A percentile compares a stretch with the other conserved stretches of the same genome.
These are phyloP conservation scores for Metschnikowia proteae DNA, from an alignment of 805 yeast genomes.

Conservation along the genomic window DNA sequence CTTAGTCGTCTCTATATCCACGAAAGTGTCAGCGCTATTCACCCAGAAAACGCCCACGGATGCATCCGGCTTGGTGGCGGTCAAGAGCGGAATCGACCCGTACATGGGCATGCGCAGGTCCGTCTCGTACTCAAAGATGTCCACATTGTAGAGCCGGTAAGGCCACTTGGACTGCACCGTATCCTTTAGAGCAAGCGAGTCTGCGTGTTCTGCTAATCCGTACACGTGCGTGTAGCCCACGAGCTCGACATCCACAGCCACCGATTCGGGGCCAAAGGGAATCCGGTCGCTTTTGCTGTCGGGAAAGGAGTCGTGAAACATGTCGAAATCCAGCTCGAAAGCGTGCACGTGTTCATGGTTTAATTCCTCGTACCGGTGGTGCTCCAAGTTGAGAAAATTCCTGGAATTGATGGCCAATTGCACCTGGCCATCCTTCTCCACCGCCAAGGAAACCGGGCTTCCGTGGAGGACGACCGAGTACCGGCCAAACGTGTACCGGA, in stretches of 20 bases:
- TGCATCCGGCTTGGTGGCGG: conserved; percentile 55
- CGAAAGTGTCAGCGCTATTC: conserved; percentile 88
- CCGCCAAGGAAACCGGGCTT: conserved; percentile 47
- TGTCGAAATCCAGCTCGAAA: conserved; percentile 61
- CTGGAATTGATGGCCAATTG: conserved; percentile 66
- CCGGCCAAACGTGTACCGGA: conserved; percentile 37
- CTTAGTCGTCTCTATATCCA: conserved; percentile 55
- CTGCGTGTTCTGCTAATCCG: conserved; percentile 98
- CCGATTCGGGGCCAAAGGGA: conserved; percentile 85
- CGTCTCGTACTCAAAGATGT: conserved; percentile 88
- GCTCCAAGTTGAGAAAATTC: conserved; percentile 77
- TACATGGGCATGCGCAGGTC: conserved; percentile 87
- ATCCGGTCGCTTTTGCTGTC: conserved; percentile 63
- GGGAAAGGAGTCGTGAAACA: conserved; percentile 67
- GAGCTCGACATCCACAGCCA: conserved; percentile 75
- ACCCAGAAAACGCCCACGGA: conserved; percentile 86
- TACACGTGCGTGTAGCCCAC: conserved; percentile 59
- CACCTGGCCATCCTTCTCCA: conserved; percentile 42
- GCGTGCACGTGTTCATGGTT: conserved; percentile 28
- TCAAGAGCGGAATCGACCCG: conserved; percentile 87
- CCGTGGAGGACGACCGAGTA: conserved; percentile 43
- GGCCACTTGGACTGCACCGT: conserved; percentile 61
- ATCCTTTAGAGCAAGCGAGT: conserved; percentile 66
- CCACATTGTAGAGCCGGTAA: conserved; percentile 87
- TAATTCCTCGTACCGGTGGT: conserved; percentile 48